Conservation (phyloP, 2,329 filamentous ascomycete species). For the Fusarium chuoi region DNA sequence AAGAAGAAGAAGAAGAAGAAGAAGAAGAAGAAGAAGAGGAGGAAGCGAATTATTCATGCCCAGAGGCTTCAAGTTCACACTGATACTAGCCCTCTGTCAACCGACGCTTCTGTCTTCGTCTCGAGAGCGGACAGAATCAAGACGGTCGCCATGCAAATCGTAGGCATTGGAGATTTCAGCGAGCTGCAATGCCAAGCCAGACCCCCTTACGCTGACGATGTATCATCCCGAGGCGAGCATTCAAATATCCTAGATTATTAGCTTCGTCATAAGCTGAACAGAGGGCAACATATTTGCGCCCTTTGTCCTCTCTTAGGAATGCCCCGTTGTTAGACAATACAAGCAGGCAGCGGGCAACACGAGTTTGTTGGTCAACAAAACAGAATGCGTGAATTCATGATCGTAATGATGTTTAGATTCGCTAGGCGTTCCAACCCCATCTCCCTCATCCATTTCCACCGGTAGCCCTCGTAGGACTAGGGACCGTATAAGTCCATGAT, state of each 20-base stretch:
- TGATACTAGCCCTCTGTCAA: too few relatives aligned
- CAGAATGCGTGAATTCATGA: conserved; percentile 41
- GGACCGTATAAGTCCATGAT: conserved; percentile 1
- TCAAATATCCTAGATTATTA: neutral
- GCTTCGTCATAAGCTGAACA: neutral
- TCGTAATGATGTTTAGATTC: conserved; percentile 41
- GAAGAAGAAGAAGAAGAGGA: neutral
- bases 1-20: neutral
- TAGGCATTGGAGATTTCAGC: neutral
- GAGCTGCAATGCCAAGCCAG: neutral
- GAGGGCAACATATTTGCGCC: neutral
- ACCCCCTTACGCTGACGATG: neutral
- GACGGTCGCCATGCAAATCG: neutral
- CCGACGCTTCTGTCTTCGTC: neutral
- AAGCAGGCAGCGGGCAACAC: neutral
- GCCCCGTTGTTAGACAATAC: neutral
- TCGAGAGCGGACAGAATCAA: neutral
- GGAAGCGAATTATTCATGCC: neutral
- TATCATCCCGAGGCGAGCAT: neutral
- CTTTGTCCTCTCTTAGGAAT: neutral
- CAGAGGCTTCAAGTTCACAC: neutral
- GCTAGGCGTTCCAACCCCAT: conserved; percentile 31
- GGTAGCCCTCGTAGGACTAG: neutral
- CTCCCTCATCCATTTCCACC: conserved; percentile 5
- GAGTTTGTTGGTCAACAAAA: neutral